Evolutionary conservation across 2,329 filamentous ascomycete species (phyloP), one percentile per base, ranked within the genome.

Genomic region (Exophiala oligosperma): DNA sequence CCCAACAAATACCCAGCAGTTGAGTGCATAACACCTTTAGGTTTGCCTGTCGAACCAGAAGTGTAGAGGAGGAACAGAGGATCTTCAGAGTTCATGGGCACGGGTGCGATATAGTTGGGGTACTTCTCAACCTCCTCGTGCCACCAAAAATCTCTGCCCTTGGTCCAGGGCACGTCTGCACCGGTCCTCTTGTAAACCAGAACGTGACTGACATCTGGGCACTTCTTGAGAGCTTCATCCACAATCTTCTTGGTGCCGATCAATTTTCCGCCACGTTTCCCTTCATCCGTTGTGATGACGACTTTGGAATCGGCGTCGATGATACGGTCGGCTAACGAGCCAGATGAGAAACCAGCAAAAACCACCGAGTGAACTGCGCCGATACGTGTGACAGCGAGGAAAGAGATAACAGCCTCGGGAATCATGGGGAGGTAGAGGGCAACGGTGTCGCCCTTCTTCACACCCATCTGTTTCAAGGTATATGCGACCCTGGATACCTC

Each of bases 371-470:
- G 94, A 3, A 99, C 84, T 41, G 94, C 94, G 62, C 94, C 94
- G 68, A 99, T 96, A 72, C 94, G 91, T 38, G 87, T 80, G 75
- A 92, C 95, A 61, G 94, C 94, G 56, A 99, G 82, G 75, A 99
- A 90, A 54, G 94, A 89, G 69, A 99, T 82, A 58, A 99, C 70
- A 5, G 94, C 94, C 77, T 99, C 93, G 56, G 94, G 94, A 75
- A 99, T 96, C 94, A 99, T 99, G 74, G 94, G 94, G 65, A 99
- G 79, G 80, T 99, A 99, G 66, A 99, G 90, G 63, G 92, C 94
- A 57, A 99, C 92, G 3, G 92, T 96, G 77, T 99, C 94, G 56
- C 94, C 94, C 82, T 97, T 97, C 80, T 89, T 87, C 60, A 99
- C 93, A 63, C 94, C 94, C 85, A 96, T 94, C 79, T 93, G 85